Percentiles rank a stretch among this genome's conserved stretches.
Evolutionary conservation across 2,329 filamentous ascomycete genomes (phyloP).

Genomic region (Clarireedia paspali): DNA sequence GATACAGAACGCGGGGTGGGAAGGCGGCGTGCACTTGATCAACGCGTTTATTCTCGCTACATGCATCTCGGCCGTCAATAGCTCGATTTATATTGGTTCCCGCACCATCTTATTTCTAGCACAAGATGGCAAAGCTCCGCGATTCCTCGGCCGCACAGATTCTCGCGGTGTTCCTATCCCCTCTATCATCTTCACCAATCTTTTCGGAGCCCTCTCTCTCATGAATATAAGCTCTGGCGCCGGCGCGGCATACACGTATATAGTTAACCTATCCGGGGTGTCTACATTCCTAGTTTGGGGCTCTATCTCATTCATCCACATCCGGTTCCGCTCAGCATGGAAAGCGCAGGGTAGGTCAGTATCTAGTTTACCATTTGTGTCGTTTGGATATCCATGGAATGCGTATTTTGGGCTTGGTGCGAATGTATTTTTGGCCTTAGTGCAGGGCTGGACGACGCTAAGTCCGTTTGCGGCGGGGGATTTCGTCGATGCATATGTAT

Average conservation of each 20-base stretch:
- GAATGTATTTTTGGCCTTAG: slow-evolving; percentile 51
- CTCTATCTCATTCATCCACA: slow-evolving; percentile 61
- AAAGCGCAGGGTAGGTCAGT: slow-evolving; percentile 45
- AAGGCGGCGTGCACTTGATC: slow-evolving; percentile 66
- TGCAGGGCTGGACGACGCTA: slow-evolving; percentile 55
- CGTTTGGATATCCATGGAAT: slow-evolving; percentile 47
- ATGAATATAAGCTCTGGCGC: slow-evolving; percentile 66
- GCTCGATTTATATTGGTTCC: slow-evolving; percentile 69
- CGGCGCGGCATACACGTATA: slow-evolving; percentile 57
- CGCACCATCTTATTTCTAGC: slow-evolving; percentile 72
- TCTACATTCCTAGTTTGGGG: slow-evolving; percentile 68
- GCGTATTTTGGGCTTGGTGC: slow-evolving; percentile 51
- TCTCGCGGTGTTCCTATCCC: slow-evolving; percentile 51
- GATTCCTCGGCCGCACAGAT: slow-evolving; percentile 61
- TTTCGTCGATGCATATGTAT: slow-evolving; percentile 58
- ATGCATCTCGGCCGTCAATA: slow-evolving; percentile 65
- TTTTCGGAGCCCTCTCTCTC: slow-evolving; percentile 64
- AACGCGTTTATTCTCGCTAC: slow-evolving; percentile 72
- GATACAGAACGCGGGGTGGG: slow-evolving; percentile 66
- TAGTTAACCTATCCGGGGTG: slow-evolving; percentile 63
- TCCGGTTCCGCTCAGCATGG: slow-evolving; percentile 63
- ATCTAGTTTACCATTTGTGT: slow-evolving; percentile 47
- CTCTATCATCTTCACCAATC: slow-evolving; percentile 61
- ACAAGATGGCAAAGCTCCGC: slow-evolving; percentile 62
- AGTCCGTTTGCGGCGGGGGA: slow-evolving; percentile 48